phyloP scores from a whole-genome alignment of 1,139 yeast genomes.

The Debaryomyces subglobosus region DNA sequence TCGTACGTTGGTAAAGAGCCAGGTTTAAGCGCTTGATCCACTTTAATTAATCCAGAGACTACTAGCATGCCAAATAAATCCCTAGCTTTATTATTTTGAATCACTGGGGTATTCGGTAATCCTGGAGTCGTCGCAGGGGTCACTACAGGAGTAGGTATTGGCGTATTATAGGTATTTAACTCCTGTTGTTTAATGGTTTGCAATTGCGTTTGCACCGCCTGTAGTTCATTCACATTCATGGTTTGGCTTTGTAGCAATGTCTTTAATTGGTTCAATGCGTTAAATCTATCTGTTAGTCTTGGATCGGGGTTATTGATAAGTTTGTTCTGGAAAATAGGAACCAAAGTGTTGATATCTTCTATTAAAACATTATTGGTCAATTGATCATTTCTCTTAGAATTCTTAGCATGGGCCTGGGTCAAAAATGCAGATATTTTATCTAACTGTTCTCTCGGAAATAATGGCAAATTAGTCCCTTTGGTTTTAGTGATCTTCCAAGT shows the following conservation, averaged over 20 bases:
- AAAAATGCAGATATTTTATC: conserved; percentile 76
- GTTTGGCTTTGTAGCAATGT: conserved; percentile 38
- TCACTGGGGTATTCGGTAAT: conserved; percentile 15
- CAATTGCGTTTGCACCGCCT: conserved; percentile 42
- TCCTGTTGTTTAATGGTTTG: conserved; percentile 41
- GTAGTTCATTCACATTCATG: conserved; percentile 46
- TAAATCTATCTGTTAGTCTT: conserved; percentile 38
- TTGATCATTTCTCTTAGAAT: conserved; percentile 8
- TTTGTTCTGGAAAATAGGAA: conserved; percentile 41
- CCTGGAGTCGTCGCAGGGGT: conserved; percentile 16
- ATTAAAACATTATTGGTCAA: conserved; percentile 37
- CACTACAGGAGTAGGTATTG: conserved; percentile 14
- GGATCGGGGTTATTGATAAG: conserved; percentile 34
- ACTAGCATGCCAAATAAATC: conserved; percentile 38
- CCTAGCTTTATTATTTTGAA: conserved; percentile 17
- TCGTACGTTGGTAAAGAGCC: conserved; percentile 44
- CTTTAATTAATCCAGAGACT: conserved; percentile 40
- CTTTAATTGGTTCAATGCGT: conserved; percentile 49
- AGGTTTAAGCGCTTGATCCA: conserved; percentile 47
- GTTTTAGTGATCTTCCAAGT: conserved; percentile 75
- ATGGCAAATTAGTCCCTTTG: conserved; percentile 62
- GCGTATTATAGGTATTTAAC: conserved; percentile 17
- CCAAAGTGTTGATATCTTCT: conserved; percentile 46
- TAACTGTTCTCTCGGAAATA: conserved; percentile 74
- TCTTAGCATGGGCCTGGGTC: conserved; percentile 34